These are phyloP conservation scores for Daldinia loculata DNA, from an alignment of 495 filamentous ascomycete species.

Conservation along the genomic window DNA sequence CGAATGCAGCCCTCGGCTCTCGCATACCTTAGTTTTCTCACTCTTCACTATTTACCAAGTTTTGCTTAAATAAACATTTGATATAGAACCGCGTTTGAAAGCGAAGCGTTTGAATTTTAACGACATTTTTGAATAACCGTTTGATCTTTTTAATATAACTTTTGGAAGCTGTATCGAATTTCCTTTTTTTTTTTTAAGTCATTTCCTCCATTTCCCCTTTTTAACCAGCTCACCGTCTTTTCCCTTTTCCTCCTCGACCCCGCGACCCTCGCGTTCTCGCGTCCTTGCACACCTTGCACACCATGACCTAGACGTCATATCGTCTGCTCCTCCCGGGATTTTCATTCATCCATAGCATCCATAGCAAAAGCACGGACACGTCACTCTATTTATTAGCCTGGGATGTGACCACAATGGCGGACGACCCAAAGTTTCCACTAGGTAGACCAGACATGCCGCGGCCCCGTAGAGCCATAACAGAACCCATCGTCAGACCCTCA, in stretches of 20 bases:
- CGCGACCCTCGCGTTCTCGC: constrained; percentile 9
- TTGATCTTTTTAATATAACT: constrained; percentile 1
- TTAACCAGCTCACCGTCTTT: constrained; percentile 28
- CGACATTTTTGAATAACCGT: background rate
- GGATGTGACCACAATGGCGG: constrained; percentile 32
- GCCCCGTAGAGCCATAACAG: constrained; percentile 55
- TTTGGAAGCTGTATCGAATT: background rate
- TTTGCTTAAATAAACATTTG: constrained; percentile 1
- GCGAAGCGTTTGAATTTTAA: background rate
- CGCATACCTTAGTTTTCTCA: constrained; percentile 21
- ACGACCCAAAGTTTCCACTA: constrained; percentile 7
- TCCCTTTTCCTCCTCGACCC: background rate
- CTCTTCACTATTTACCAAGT: background rate
- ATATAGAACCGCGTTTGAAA: background rate
- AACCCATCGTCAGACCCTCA: constrained; percentile 40
- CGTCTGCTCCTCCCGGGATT: constrained; percentile 14
- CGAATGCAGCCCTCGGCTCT: constrained; percentile 22
- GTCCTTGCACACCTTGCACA: constrained; percentile 1
- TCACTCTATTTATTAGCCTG: constrained; percentile 10
- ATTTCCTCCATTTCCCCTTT: background rate
- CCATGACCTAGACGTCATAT: constrained; percentile 31
- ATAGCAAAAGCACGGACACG: constrained; percentile 3
- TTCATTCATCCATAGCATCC: constrained; percentile 6
- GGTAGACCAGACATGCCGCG: constrained; percentile 28
- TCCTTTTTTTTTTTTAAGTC: background rate